phyloP scores from a whole-genome alignment of 768 basidiomycete genomes.

The Lepiota venenata region DNA sequence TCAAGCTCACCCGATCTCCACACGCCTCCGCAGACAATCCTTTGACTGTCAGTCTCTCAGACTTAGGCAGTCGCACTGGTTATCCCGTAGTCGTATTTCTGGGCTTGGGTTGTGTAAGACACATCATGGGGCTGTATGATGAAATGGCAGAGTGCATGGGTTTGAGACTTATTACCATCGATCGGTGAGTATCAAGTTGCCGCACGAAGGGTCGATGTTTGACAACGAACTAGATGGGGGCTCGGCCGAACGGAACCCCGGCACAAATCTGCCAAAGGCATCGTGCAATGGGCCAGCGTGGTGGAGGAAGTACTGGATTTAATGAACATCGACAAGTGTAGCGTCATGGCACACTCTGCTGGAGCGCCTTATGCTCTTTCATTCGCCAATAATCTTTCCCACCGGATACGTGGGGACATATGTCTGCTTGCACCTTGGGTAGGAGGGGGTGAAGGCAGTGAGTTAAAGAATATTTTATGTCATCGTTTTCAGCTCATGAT shows the following conservation, averaged over 20 bases:
- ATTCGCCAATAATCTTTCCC: constrained; percentile 70
- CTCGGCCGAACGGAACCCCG: constrained; percentile 81
- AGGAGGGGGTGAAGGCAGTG: constrained; percentile 84
- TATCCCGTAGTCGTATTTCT: constrained; percentile 90
- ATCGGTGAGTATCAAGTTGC: constrained; percentile 52
- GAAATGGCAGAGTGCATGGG: constrained; percentile 90
- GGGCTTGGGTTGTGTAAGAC: constrained; percentile 90
- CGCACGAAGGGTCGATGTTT: constrained; percentile 12
- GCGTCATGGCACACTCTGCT: constrained; percentile 93
- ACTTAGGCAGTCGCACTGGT: constrained; percentile 83
- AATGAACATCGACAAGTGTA: constrained; percentile 73
- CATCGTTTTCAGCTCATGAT: constrained; percentile 11
- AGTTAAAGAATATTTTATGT: constrained; percentile 25
- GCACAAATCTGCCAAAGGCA: constrained; percentile 67
- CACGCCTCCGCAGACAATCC: constrained; percentile 75
- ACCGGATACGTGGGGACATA: constrained; percentile 78
- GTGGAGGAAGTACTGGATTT: constrained; percentile 89
- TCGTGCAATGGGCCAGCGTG: constrained; percentile 87
- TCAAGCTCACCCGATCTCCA: constrained; percentile 75
- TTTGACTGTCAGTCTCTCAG: constrained; percentile 87
- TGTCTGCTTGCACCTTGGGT: constrained; percentile 97
- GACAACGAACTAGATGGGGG: constrained; percentile 66
- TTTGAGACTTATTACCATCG: constrained; percentile 89
- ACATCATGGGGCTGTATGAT: constrained; percentile 93
- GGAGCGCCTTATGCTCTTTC: constrained; percentile 94